phyloP scores from a whole-genome alignment of 306 rosid species.

The Pyrus communis region DNA sequence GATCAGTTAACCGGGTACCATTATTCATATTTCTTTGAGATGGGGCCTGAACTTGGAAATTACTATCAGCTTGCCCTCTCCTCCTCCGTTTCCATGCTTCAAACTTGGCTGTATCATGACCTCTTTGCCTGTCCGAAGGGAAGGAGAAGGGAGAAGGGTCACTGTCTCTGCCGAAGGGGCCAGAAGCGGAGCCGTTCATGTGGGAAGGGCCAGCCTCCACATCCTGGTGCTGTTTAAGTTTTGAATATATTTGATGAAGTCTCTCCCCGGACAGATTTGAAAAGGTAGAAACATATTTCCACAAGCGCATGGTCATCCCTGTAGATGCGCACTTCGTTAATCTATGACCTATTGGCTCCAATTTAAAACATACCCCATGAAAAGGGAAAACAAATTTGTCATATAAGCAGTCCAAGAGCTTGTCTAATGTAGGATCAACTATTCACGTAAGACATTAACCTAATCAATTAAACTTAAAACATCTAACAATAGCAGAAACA shows the following conservation, averaged over 20 bases:
- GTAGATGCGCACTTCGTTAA: conserved; percentile 14
- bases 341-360: not conserved
- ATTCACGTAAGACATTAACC: not conserved
- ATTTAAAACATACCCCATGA: not conserved
- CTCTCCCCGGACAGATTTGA: conserved; percentile 96
- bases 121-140: conserved; percentile 54
- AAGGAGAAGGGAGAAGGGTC: conserved; percentile 38
- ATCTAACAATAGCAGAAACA: not conserved
- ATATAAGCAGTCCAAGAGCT: not conserved
- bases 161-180: conserved; percentile 49
- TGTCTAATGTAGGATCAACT: not conserved
- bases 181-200: conserved; percentile 51
- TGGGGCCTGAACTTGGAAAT: conserved; percentile 50
- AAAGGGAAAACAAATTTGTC: not conserved
- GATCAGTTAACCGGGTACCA: conserved; percentile 54
- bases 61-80: conserved; percentile 60
- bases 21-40: conserved; percentile 52
- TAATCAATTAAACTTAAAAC: not conserved
- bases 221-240: conserved; percentile 74
- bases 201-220: conserved; percentile 78
- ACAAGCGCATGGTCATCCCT: conserved; percentile 93
- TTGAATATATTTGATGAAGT: conserved; percentile 82
- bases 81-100: conserved; percentile 92
- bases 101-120: conserved; percentile 48
- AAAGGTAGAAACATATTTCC: conserved; percentile 96